Evolutionary conservation across 1,139 yeast genomes (phyloP).

Genomic region (Taphrina deformans): DNA sequence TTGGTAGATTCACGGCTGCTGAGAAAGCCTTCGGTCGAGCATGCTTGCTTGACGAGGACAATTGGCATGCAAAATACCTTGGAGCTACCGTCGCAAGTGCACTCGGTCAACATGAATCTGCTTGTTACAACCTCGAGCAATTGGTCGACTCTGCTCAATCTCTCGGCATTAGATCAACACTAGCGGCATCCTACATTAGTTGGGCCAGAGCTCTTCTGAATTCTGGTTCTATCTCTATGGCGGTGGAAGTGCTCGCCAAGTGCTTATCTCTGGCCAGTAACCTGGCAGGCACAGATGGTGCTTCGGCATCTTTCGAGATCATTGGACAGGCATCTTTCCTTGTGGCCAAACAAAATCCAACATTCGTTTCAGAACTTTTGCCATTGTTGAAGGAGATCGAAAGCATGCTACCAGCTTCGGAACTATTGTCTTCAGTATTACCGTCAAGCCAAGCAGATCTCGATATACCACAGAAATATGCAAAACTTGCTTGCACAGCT

Average conservation of each 20-base stretch:
- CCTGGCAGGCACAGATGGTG: slow-evolving; percentile 31
- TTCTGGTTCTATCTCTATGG: slow-evolving; percentile 67
- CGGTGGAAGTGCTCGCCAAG: slow-evolving; percentile 54
- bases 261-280: slow-evolving; percentile 45
- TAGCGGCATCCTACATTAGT: slow-evolving; percentile 59
- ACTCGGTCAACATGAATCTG: slow-evolving; percentile 56
- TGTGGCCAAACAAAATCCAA: neutral
- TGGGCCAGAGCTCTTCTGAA: slow-evolving; percentile 56
- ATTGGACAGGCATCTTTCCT: slow-evolving; percentile 9
- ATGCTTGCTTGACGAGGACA: slow-evolving; percentile 52
- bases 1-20: slow-evolving; percentile 87
- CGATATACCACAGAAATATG: neutral
- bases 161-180: slow-evolving; percentile 58
- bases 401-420: neutral
- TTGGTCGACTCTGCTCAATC: slow-evolving; percentile 53
- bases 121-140: slow-evolving; percentile 51
- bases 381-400: neutral
- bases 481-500: neutral
- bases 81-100: slow-evolving; percentile 62
- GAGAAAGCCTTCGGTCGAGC: slow-evolving; percentile 76
- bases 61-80: slow-evolving; percentile 66
- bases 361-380: neutral
- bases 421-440: neutral
- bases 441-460: neutral
- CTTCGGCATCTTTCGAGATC: neutral